Percentiles rank a stretch among this genome's conserved stretches.
Evolutionary conservation across 2,329 filamentous ascomycete genomes (phyloP).

Genomic region (Delphinella strobiligena): DNA sequence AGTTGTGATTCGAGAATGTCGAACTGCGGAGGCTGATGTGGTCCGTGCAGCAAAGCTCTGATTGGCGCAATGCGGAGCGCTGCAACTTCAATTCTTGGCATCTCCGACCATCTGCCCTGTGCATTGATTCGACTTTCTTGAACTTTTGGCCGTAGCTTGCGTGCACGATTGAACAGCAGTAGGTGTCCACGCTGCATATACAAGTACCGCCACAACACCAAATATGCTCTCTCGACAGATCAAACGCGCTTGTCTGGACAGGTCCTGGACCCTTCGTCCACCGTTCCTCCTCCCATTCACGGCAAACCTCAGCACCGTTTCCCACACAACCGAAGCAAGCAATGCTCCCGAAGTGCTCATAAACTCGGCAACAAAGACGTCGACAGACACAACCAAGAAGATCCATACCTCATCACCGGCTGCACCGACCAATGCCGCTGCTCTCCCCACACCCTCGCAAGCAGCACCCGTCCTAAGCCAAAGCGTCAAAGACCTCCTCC

Average conservation of each 20-base stretch:
- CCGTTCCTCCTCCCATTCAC: conserved; percentile 41
- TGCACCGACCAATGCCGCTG: conserved; percentile 9
- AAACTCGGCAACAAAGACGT: conserved; percentile 4
- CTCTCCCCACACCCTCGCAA: conserved; percentile 17
- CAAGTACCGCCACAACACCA: conserved; percentile 10
- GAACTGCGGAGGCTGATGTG: not conserved
- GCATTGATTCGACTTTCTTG: too few relatives aligned
- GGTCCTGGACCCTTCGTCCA: conserved; percentile 40
- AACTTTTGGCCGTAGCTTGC: not conserved
- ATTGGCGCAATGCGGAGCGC: too few relatives aligned
- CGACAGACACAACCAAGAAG: not conserved
- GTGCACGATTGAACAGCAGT: too few relatives aligned
- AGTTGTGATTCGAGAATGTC: not conserved
- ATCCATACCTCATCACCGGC: not conserved
- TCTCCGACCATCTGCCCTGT: not conserved
- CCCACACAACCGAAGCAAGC: conserved; percentile 25
- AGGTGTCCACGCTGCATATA: not conserved
- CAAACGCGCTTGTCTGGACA: conserved; percentile 51
- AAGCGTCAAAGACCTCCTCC: conserved; percentile 51
- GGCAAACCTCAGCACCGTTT: conserved; percentile 32
- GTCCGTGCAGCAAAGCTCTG: too few relatives aligned
- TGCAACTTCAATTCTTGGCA: too few relatives aligned
- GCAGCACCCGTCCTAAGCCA: conserved; percentile 35
- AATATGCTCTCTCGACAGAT: conserved; percentile 38
- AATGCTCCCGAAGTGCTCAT: conserved; percentile 16